Evolutionary conservation across 805 yeast species (phyloP), one percentile per base, ranked within the genome.

Genomic region (Saccharomycopsis javanensis): DNA sequence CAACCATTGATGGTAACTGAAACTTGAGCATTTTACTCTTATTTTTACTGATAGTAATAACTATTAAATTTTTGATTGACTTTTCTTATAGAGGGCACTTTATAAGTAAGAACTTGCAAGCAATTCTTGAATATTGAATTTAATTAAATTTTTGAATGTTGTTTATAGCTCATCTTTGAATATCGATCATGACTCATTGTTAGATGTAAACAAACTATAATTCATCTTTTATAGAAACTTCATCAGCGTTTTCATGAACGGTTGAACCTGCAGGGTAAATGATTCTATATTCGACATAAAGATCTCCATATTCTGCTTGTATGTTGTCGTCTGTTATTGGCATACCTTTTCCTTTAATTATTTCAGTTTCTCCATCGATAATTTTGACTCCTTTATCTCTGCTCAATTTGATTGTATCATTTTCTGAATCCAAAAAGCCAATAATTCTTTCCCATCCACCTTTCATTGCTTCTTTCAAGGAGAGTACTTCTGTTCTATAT

Each of bases 381-480:
- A 87, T 82, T 8, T 75, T 65, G 33, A 71, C 71, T 18, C 91
- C 90, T 7, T 64, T 61, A 1, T 65, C 63, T 58, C 96, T 77
- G 37, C 70, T 59, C 3, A 89, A 55, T 0, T 62, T 64, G 1
- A 82, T 68, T 20, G 77, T 67, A 31, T 72, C 71, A 53, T 80
- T 78, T 31, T 77, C 77, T 20, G 74, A 75, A 66, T 87, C 96
- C 56, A 94, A 78, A 61, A 82, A 85, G 46, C 76, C 78, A 27
- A 94, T 75, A 5, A 70, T 69, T 56, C 96, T 75, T 38, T 70
- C 65, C 99, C 99, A 94, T 16, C 84, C 88, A 16, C 99, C 99
- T 5, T 65, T 53, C 6, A 81, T 53, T 0, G 97, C 86, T 68
- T 94, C 97, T 55, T 78, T 75, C 54, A 83, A 73, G 2, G 86